These are phyloP conservation scores for Arthrocladium fulminans DNA, from an alignment of 2,329 filamentous ascomycete genomes.

Conservation along the genomic window DNA sequence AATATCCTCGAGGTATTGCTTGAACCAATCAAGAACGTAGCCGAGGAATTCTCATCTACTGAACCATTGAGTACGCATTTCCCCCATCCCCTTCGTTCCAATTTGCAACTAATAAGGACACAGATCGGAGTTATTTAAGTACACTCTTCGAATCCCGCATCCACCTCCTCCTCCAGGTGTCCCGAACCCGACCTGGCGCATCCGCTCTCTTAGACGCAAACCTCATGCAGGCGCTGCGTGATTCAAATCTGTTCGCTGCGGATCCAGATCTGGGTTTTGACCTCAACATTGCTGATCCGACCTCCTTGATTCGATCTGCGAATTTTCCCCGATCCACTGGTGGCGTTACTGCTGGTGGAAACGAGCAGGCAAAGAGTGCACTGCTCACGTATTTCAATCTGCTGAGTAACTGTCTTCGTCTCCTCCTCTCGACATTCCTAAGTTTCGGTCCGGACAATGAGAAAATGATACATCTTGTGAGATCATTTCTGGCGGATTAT, in stretches of 20 bases:
- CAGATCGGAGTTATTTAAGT: slow-evolving; percentile 36
- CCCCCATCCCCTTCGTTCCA: neutral
- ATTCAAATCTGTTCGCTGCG: slow-evolving; percentile 75
- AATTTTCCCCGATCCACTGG: neutral
- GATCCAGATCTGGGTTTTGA: slow-evolving; percentile 83
- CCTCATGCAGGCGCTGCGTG: slow-evolving; percentile 70
- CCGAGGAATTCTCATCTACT: slow-evolving; percentile 59
- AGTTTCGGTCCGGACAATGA: slow-evolving; percentile 74
- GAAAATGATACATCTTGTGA: slow-evolving; percentile 61
- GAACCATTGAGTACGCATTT: slow-evolving; percentile 45
- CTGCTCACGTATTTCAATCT: slow-evolving; percentile 76
- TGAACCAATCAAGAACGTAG: slow-evolving; percentile 71
- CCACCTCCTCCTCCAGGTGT: slow-evolving; percentile 72
- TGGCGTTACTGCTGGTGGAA: slow-evolving; percentile 2
- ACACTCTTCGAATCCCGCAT: too few species aligned
- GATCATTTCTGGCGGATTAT: slow-evolving; percentile 72
- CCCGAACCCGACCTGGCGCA: slow-evolving; percentile 75
- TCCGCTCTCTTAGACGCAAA: slow-evolving; percentile 81
- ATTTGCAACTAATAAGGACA: slow-evolving; percentile 18
- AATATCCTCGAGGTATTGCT: slow-evolving; percentile 89
- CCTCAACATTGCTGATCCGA: slow-evolving; percentile 11
- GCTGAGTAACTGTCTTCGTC: slow-evolving; percentile 67
- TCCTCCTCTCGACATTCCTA: slow-evolving; percentile 73
- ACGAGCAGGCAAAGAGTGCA: slow-evolving; percentile 58
- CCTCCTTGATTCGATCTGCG: neutral